Conservation (phyloP, 768 basidiomycete species). For the Tephrocybe sp. region DNA sequence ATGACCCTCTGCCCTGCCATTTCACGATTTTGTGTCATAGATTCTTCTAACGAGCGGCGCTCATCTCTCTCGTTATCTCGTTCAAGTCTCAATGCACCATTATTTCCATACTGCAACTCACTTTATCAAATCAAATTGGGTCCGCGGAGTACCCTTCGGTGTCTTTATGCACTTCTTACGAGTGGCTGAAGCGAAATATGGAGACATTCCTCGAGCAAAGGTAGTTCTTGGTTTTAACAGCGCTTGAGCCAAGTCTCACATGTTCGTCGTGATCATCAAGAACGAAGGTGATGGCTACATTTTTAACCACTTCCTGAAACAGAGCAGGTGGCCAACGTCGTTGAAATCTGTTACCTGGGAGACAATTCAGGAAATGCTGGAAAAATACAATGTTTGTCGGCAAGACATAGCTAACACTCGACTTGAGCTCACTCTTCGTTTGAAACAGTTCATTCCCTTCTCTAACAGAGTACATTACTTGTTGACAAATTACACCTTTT, state of each 20-base stretch:
- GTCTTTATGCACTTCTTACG: slow-evolving; percentile 66
- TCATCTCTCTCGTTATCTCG: slow-evolving; percentile 74
- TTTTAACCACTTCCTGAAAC: slow-evolving; percentile 64
- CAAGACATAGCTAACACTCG: slow-evolving; percentile 13
- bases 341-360: slow-evolving; percentile 62
- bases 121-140: slow-evolving; percentile 76
- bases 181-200: slow-evolving; percentile 55
- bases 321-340: slow-evolving; percentile 62
- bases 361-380: slow-evolving; percentile 59
- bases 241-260: slow-evolving; percentile 7
- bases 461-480: slow-evolving; percentile 52
- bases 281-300: slow-evolving; percentile 73
- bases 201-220: slow-evolving; percentile 64
- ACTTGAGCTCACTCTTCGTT: slow-evolving; percentile 15
- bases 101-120: slow-evolving; percentile 71
- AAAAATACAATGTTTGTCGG: slow-evolving; percentile 61
- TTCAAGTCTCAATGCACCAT: slow-evolving; percentile 76
- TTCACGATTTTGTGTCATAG: slow-evolving; percentile 30
- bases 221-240: slow-evolving; percentile 28
- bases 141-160: slow-evolving; percentile 56
- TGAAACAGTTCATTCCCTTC: slow-evolving; percentile 72
- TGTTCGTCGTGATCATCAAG: slow-evolving; percentile 35
- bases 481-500: slow-evolving; percentile 8
- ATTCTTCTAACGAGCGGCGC: slow-evolving; percentile 74
- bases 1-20: slow-evolving; percentile 4